Evolutionary conservation across 345 rosid genomes (phyloP), one percentile per base, ranked within the genome.

Genomic region (Hevea brasiliensis): DNA sequence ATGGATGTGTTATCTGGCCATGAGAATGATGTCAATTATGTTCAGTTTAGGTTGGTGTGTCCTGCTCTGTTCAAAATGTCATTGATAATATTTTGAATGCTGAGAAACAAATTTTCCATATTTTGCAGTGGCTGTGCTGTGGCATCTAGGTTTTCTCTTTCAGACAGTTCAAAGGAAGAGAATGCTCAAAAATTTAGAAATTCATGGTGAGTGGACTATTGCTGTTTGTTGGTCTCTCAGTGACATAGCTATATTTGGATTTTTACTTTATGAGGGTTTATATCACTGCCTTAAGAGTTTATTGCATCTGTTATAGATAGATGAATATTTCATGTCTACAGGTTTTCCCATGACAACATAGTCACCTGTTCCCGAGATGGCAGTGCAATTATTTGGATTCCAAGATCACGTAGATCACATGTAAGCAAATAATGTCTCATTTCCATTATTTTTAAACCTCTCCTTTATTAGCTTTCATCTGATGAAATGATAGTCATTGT

Each of bases 341-440:
- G 99, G 97, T 90, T 89, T 79, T 89, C 88, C 61, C 96, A 91
- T 48, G 99, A 96, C 80, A 89, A 86, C 85, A 91, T 96, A 62
- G 98, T 96, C 61, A 96, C 99, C 14, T 96, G 98, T 81, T 96
- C 99, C 76, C 97, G 93, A 37, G 99, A 96, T 84, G 99, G 99
- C 72, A 96, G 99, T 87, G 99, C 99, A 84, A 96, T 93, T 73
- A 93, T 96, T 73, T 96, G 98, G 98, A 86, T 89, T 81, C 97
- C 97, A 54, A 91, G 84, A 86, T 89, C 95, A 65, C 92, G 99
- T 68, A 87, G 94, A 86, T 89, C 93, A 48, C 96, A 91, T 85
- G 99, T 96, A 89, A 91, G 67, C 67, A 73, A 40, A 68, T 57
- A 61, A 35, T 44, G 61, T 45, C 72, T 23, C 54, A 27, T 21